Conservation (phyloP, 345 rosid species). For the Rhizophora mangle region DNA sequence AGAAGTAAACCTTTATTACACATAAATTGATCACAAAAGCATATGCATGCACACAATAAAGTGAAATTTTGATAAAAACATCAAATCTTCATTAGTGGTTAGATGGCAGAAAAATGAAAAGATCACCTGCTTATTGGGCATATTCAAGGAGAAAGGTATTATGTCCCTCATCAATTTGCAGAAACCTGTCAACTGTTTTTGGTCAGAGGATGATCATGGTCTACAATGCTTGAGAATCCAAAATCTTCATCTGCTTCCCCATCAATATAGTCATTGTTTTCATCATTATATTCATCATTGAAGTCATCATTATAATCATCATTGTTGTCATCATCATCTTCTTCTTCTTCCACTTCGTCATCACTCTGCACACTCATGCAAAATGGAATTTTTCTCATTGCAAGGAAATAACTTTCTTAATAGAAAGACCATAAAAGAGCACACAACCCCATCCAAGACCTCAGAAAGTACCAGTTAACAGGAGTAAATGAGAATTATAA, state of each 20-base stretch:
- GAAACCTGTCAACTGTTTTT: conserved; percentile 14
- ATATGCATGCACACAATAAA: no score
- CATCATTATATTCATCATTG: conserved; percentile 23
- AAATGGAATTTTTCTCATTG: conserved; percentile 3
- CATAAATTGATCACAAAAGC: no score
- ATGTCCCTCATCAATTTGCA: not conserved
- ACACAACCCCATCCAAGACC: not conserved
- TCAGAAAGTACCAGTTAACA: not conserved
- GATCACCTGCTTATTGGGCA: conserved; percentile 22
- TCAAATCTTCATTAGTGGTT: no score
- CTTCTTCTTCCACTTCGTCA: conserved; percentile 24
- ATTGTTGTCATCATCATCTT: conserved; percentile 28
- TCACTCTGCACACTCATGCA: conserved; percentile 44
- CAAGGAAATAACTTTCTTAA: conserved; percentile 6
- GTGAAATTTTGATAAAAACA: no score
- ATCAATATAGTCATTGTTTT: conserved; percentile 32
- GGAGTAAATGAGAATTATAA: not conserved
- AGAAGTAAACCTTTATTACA: no score
- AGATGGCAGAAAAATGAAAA: no score
- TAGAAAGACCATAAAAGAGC: not conserved
- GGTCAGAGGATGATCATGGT: conserved; percentile 18
- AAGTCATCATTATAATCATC: conserved; percentile 29
- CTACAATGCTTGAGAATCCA: conserved; percentile 36
- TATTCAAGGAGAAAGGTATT: not conserved
- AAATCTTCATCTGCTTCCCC: conserved; percentile 42